Percentiles rank a stretch among this genome's conserved stretches.
These are phyloP conservation scores for Discostella stelligera DNA, from an alignment of 352 stramenopile genomes.

Conservation along the genomic window DNA sequence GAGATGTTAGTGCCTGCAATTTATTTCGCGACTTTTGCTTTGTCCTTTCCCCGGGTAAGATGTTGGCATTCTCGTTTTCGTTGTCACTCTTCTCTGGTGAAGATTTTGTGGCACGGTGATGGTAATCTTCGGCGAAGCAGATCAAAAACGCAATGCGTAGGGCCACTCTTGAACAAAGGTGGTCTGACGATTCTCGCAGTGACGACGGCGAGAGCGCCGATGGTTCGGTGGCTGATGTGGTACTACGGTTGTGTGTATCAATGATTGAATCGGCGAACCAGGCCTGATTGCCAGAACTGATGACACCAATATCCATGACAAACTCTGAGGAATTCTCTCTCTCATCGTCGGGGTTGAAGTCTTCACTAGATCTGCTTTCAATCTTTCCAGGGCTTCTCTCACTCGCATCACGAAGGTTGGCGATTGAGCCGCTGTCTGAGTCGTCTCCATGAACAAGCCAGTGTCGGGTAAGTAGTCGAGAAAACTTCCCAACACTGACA, in stretches of 20 bases:
- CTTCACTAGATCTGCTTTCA: slow-evolving; percentile 7
- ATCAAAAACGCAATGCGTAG: slow-evolving; percentile 80
- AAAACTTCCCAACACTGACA: slow-evolving; percentile 61
- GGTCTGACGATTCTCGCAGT: slow-evolving; percentile 63
- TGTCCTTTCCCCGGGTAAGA: slow-evolving; percentile 17
- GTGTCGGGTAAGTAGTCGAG: slow-evolving; percentile 48
- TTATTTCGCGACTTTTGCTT: slow-evolving; percentile 43
- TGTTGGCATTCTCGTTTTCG: slow-evolving; percentile 52
- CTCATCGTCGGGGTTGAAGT: slow-evolving; percentile 37
- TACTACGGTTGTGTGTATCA: slow-evolving; percentile 11
- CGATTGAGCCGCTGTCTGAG: slow-evolving; percentile 1
- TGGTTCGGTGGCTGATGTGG: slow-evolving; percentile 61
- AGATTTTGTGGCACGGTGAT: slow-evolving; percentile 19
- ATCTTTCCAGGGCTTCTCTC: slow-evolving; percentile 1
- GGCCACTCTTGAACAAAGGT: slow-evolving; percentile 47
- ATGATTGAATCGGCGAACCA: slow-evolving; percentile 50
- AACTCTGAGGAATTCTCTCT: slow-evolving; percentile 77
- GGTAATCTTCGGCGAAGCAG: slow-evolving; percentile 67
- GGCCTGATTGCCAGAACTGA: slow-evolving; percentile 49
- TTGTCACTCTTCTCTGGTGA: slow-evolving; percentile 27
- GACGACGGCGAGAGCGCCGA: slow-evolving; percentile 53
- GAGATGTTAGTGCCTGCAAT: slow-evolving; percentile 24
- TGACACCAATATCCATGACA: slow-evolving; percentile 76
- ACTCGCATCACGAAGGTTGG: slow-evolving; percentile 17
- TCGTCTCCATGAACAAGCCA: slow-evolving; percentile 76